Evolutionary conservation across 495 filamentous ascomycete species (phyloP).

Genomic region (Delitschia confertaspora): DNA sequence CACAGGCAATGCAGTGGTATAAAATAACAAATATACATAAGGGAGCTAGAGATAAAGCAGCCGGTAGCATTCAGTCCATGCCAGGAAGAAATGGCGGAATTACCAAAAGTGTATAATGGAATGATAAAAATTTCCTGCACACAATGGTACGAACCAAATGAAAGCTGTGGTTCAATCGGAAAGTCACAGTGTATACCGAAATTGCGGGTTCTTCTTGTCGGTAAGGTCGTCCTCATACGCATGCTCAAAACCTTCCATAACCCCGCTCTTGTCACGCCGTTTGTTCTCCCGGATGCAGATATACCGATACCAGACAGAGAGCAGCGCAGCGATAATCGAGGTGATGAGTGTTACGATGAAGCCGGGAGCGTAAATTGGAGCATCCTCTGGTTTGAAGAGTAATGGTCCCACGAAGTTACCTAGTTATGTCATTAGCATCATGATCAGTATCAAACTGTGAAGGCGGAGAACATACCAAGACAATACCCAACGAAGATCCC

Average conservation of each 20-base stretch:
- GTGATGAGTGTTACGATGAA: slow-evolving; percentile 39
- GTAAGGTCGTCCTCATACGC: slow-evolving; percentile 42
- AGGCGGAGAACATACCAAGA: slow-evolving; percentile 25
- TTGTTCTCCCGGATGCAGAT: slow-evolving; percentile 34
- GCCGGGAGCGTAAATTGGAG: slow-evolving; percentile 35
- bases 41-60: too few species aligned
- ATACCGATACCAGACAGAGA: slow-evolving; percentile 35
- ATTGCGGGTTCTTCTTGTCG: slow-evolving; percentile 40
- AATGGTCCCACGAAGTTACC: slow-evolving; percentile 34
- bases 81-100: too few species aligned
- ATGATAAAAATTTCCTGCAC: too few species aligned
- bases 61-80: too few species aligned
- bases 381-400: slow-evolving; percentile 30
- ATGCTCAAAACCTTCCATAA: slow-evolving; percentile 36
- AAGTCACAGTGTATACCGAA: slow-evolving; percentile 34
- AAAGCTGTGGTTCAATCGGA: too few species aligned
- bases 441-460: neutral
- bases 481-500: slow-evolving; percentile 41
- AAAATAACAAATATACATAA: too few species aligned
- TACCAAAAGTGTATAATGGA: too few species aligned
- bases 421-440: slow-evolving; percentile 3
- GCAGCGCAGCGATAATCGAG: slow-evolving; percentile 25
- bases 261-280: slow-evolving; percentile 27
- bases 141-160: too few species aligned
- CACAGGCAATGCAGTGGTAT: too few species aligned